Base-by-base conservation (phyloP, 176 grass and related monocot genomes). In the Phragmites australis region DNA sequence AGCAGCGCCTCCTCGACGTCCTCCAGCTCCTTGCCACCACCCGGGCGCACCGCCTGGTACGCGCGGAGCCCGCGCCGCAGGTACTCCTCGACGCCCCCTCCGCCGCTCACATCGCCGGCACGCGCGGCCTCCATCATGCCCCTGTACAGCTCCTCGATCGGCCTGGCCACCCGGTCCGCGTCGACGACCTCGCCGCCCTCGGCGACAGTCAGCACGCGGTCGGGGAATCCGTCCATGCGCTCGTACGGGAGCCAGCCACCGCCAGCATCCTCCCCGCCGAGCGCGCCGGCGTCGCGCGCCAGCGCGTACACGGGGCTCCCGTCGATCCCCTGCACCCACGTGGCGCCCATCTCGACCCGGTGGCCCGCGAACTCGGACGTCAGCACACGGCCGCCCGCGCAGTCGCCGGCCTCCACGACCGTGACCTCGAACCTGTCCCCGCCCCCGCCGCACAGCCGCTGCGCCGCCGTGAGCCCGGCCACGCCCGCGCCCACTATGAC, bases 311-410 rank as follows among this genome's bases (percentile, higher is more conserved):
- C 70, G 26, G 92, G 94, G 84, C 92, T 97, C 22, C 88, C 94
- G n/a, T 40, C 81, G 48, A 94, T 73, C 19, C 94, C 94, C 48
- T 97, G 94, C 63, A 97, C 85, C 92, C 92, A 97, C 44, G 94
- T 97, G 74, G 94, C 92, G 49, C 92, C 92, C 82, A 93, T 87
- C 90, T 97, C 90, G 70, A 97, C 77, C 15, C 90, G 78, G 85
- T 91, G 87, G 30, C 86, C 90, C 1, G 92, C 83, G 44, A 97
- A 92, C 69, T 90, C 83, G 31, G 87, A 70, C 15, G 92, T 97
- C 8, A 90, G 88, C 27, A 94, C 86, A 34, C 94, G 85, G 12
- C 94, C 94, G 47, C 94, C 94, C 23, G 86, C 87, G 1, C 88
- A 87, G 64, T 25, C 5, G 6, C 83, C 40, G 6, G 85, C 92